phyloP scores from a whole-genome alignment of 2,329 filamentous ascomycete genomes.

The Pestalotiopsis sp. region DNA sequence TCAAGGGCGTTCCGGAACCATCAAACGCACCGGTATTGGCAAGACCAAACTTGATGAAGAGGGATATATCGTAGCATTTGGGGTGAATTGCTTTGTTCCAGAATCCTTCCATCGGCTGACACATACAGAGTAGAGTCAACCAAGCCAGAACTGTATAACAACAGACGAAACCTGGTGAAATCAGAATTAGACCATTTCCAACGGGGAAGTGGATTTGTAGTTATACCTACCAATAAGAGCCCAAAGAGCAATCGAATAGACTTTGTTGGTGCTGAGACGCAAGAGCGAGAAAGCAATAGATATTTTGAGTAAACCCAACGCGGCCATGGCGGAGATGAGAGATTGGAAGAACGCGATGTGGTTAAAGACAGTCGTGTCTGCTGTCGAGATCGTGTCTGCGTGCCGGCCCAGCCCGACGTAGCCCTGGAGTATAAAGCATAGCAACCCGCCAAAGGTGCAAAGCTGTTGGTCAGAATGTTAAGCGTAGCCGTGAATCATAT shows the following conservation, averaged over 20 bases:
- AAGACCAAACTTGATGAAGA: constrained; percentile 23
- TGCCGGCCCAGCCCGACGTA: constrained; percentile 40
- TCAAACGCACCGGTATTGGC: constrained; percentile 16
- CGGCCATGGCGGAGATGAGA: constrained; percentile 43
- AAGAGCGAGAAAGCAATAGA: constrained; percentile 39
- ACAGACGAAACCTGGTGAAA: constrained; percentile 18
- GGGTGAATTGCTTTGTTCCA: constrained; percentile 2
- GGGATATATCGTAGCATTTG: constrained; percentile 15
- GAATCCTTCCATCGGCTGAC: constrained; percentile 15
- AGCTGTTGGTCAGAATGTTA: constrained; percentile 19
- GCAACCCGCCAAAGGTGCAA: constrained; percentile 29
- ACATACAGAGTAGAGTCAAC: constrained; percentile 20
- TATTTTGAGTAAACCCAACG: constrained; percentile 35
- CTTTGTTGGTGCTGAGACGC: constrained; percentile 29
- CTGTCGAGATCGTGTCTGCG: constrained; percentile 32
- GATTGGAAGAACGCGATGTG: constrained; percentile 48
- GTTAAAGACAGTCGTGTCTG: constrained; percentile 34
- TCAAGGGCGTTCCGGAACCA: not conserved
- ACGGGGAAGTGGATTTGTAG: no score
- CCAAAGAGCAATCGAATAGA: constrained; percentile 17
- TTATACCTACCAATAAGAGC: constrained; percentile 1
- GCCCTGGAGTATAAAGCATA: constrained; percentile 42
- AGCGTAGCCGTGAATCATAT: constrained; percentile 20
- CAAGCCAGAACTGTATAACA: constrained; percentile 21
- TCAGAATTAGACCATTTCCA: not conserved